Conservation (phyloP, 2,329 filamentous ascomycete genomes). For the Fusarium tjaetaba region DNA sequence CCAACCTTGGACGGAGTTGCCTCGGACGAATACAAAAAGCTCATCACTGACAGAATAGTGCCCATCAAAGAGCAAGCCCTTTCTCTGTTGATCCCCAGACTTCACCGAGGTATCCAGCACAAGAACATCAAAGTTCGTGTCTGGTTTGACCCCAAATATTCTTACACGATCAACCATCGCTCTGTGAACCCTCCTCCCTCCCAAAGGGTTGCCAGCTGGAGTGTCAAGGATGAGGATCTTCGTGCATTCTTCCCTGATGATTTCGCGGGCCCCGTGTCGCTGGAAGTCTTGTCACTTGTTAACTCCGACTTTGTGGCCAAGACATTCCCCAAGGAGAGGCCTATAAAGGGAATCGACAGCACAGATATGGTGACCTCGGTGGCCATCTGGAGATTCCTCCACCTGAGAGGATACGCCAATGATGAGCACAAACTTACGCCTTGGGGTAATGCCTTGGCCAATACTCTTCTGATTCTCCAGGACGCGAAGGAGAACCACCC, state of each 20-base stretch:
- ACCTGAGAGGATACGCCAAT: slow-evolving; percentile 87
- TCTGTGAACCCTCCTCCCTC: slow-evolving; percentile 59
- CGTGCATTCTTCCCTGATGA: slow-evolving; percentile 58
- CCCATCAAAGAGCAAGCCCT: slow-evolving; percentile 81
- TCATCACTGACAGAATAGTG: slow-evolving; percentile 79
- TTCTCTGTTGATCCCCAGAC: slow-evolving; percentile 78
- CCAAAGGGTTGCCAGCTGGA: slow-evolving; percentile 70
- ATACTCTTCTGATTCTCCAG: slow-evolving; percentile 71
- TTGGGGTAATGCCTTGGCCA: slow-evolving; percentile 84
- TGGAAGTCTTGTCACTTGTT: slow-evolving; percentile 74
- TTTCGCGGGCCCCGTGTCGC: slow-evolving; percentile 56
- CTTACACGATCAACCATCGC: slow-evolving; percentile 73
- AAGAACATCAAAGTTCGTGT: slow-evolving; percentile 80
- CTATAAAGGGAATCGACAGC: slow-evolving; percentile 70
- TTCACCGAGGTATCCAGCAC: slow-evolving; percentile 85
- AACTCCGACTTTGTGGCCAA: slow-evolving; percentile 75
- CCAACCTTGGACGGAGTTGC: slow-evolving; percentile 88
- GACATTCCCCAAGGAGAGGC: slow-evolving; percentile 69
- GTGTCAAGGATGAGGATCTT: slow-evolving; percentile 70
- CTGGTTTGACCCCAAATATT: slow-evolving; percentile 82
- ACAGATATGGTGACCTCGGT: slow-evolving; percentile 76
- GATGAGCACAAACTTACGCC: slow-evolving; percentile 79
- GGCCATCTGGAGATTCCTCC: slow-evolving; percentile 87
- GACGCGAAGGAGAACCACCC: slow-evolving; percentile 59
- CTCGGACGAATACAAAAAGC: slow-evolving; percentile 80